Evolutionary conservation across 306 rosid species (phyloP), one percentile per base, ranked within the genome.

Genomic region (Parietaria judaica): DNA sequence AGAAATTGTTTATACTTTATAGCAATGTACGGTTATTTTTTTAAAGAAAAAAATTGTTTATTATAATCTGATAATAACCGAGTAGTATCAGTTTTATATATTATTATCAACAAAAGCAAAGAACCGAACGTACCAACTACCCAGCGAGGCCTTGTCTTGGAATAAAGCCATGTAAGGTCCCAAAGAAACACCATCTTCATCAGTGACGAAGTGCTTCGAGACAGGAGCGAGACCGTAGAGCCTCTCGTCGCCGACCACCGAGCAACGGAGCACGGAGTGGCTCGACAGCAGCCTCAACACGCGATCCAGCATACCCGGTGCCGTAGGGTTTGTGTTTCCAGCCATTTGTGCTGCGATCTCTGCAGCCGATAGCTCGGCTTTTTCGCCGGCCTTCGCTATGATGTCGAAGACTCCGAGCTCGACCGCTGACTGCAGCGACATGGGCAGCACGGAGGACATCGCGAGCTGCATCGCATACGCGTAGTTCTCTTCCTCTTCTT

Each of bases 171-270:
- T 4, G 1, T 58, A 0, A n/a, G 81, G 83, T 1, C 69, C 86
- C 10, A 84, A 36, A 0, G 84, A 76, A 44, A 65, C 81, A 9
- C 78, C 88, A 63, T 78, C 81, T 37, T 70, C 76, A 31, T 64
- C 4, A 2, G 11, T 70, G 8, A 71, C 89, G 54, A 78, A 63
- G 38, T 46, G 49, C 54, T 75, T 70, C 51, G 68, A 59, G 14
- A 70, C 43, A 11, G 68, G 61, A 16, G 8, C 51, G 3, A 61
- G 60, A 37, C 78, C 38, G 16, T 77, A 72, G 13, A 68, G 11
- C 56, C 78, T 64, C 12, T 37, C 44, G 6, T 51, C 68, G 16
- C 44, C 54, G 16, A 5, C 59, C 34, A 56, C 17, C 5, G 59
- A 64, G 72, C 78, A 72, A 16, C 46, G 51, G 17, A 76, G 64